These are phyloP conservation scores for Schoenoplectus tabernaemontani DNA, from an alignment of 202 grass and related monocot genomes.

Conservation along the genomic window DNA sequence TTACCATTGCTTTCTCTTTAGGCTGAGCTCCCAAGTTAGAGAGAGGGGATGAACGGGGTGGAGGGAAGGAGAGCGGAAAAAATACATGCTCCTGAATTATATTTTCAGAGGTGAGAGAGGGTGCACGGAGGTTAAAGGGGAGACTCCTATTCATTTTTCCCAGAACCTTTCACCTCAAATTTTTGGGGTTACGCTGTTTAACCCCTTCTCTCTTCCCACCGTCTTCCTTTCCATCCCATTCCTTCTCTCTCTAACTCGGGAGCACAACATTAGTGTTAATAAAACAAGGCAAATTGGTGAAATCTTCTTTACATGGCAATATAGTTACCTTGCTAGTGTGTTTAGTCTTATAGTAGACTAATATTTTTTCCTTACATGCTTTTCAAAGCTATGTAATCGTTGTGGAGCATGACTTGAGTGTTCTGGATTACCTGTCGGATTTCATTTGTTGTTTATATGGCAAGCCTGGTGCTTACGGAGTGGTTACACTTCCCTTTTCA, in stretches of 20 bases:
- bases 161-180: no score
- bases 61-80: no score
- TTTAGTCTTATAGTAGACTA: not conserved
- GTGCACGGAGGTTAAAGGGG: no score
- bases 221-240: no score
- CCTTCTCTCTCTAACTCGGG: no score
- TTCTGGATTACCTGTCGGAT: conserved; percentile 38
- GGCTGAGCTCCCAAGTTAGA: no score
- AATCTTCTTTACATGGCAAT: not conserved
- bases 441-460: conserved; percentile 47
- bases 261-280: not conserved
- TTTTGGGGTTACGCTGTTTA: no score
- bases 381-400: conserved; percentile 33
- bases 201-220: no score
- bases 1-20: not conserved
- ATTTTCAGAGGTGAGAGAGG: no score
- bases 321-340: not conserved
- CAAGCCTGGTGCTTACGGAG: conserved; percentile 40
- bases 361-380: not conserved
- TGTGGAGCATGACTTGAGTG: conserved; percentile 37
- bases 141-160: no score
- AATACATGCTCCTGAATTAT: no score
- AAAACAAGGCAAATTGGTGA: not conserved
- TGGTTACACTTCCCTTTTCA: conserved; percentile 40
- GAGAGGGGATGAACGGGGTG: no score